Evolutionary conservation across 352 stramenopile species (phyloP), one percentile per base, ranked within the genome.

Genomic region (Pythium monospermum): DNA sequence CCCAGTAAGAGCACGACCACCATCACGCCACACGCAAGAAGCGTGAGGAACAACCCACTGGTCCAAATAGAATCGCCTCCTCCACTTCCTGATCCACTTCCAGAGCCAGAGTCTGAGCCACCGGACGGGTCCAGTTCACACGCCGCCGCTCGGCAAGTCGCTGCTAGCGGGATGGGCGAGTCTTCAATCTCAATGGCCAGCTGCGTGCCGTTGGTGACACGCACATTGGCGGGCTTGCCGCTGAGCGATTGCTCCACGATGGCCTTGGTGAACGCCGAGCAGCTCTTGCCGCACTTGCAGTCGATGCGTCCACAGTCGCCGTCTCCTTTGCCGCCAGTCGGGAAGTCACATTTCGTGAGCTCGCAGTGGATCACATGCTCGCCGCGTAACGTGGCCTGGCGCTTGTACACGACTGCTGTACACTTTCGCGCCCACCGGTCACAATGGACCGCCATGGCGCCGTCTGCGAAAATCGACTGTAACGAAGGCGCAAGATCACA

Each of bases 311-410:
- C 50, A 40, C 72, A 88, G n/a, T 66, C 46, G 21, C 66, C 69
- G 49, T 69, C 68, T 19, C 68, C 65, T 3, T 54, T 53, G 27
- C 66, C 77, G 48, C 66, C 68, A 4, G 43, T 55, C 4, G 53
- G 30, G 32, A 90, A 90, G 0, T 48, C 53, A 38, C 81, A 92
- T 6, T 53, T 36, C 1, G 66, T 72, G 36, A 90, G 65, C 57
- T 64, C 59, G 63, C 81, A 92, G 56, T 92, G 76, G 49, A 92
- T 76, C 37, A 86, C 69, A 54, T 92, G 81, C 19, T 69, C 59
- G 42, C 76, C 59, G 19, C 52, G 44, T 6, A 85, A 50, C 4
- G 68, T 73, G 6, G 70, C 57, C 18, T 77, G 63, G 8, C 64
- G 41, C 54, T 88, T 87, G 59, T 76, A 92, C 15, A 92, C 71